Evolutionary conservation across 805 yeast species (phyloP).

Genomic region (Myxozyma sirexii): DNA sequence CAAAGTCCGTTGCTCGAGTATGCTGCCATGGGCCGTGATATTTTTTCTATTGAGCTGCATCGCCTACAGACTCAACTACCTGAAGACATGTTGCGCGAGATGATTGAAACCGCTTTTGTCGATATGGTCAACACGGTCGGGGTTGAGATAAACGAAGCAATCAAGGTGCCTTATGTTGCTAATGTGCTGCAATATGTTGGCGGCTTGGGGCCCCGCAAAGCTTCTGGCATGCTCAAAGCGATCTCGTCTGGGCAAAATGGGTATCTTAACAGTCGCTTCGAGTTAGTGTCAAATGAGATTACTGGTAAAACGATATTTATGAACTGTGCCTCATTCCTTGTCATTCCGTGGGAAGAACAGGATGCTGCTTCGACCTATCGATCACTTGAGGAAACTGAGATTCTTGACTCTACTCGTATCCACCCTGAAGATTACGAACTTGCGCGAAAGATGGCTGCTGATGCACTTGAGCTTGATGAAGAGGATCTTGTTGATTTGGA

Average conservation of each 20-base stretch:
- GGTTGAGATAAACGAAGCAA: slow-evolving; percentile 88
- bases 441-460: slow-evolving; percentile 97
- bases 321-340: slow-evolving; percentile 88
- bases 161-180: slow-evolving; percentile 72
- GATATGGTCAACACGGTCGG: slow-evolving; percentile 92
- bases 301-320: slow-evolving; percentile 80
- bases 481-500: slow-evolving; percentile 83
- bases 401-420: slow-evolving; percentile 90
- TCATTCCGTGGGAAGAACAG: slow-evolving; percentile 63
- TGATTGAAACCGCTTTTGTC: slow-evolving; percentile 79
- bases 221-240: slow-evolving; percentile 80
- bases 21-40: slow-evolving; percentile 74
- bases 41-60: slow-evolving; percentile 63
- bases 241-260: slow-evolving; percentile 68
- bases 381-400: slow-evolving; percentile 55
- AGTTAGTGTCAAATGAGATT: slow-evolving; percentile 77
- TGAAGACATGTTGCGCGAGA: slow-evolving; percentile 61
- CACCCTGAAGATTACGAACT: slow-evolving; percentile 98
- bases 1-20: slow-evolving; percentile 94
- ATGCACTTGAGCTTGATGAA: slow-evolving; percentile 93
- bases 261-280: slow-evolving; percentile 66
- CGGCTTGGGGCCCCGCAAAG: slow-evolving; percentile 95
- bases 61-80: slow-evolving; percentile 74
- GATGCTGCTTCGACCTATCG: slow-evolving; percentile 55
- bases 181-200: slow-evolving; percentile 74